Evolutionary conservation across 2,329 filamentous ascomycete genomes (phyloP), one percentile per base, ranked within the genome.

Genomic region (Podosphaera xanthii): DNA sequence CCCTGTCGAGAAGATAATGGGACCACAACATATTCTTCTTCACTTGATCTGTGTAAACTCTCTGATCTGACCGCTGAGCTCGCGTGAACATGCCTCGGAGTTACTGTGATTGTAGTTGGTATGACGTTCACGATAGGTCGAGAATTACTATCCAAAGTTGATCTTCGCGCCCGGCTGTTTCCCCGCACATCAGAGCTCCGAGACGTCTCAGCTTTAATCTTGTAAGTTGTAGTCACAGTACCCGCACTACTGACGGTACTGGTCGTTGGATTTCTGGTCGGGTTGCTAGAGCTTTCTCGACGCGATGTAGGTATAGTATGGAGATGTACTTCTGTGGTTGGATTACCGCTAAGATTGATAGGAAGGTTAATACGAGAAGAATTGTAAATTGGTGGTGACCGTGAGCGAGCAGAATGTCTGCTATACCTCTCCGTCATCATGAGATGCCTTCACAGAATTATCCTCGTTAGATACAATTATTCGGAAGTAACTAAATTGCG

Each of bases 1-100:
- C 56, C 53, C 59, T 74, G 70, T 67, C 75, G 76, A 59, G 79
- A 81, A 4, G 77, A 76, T 58, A 78, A 78, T n/a, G 79, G 79
- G 62, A 80, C 74, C 36, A 78, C 68, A 65, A 78, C 80, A 64
- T 78, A 79, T 40, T 72, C 68, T 38, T 76, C 73, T 46, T 81
- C 78, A 64, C 74, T 77, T 14, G 74, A 69, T 53, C 77, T 74
- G 68, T 77, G 76, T 3, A 75, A 69, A 65, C 78, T 82, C 70
- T 55, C 72, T 66, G 66, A 66, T 49, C 71, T 68, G 52, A 68
- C 67, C 53, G 65, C 67, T 42, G 65, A 62, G 8, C 59, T 60
- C 31, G 63, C 63, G 59, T 69, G 67, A 22, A 68, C 61, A 0
- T 67, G 64, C 61, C 65, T 62, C 34, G 67, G 63, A 58, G 62